A percentile compares a stretch with the other conserved stretches of the same genome.
phyloP scores from a whole-genome alignment of 2,329 filamentous ascomycete genomes.

The Epichloe uncinata region DNA sequence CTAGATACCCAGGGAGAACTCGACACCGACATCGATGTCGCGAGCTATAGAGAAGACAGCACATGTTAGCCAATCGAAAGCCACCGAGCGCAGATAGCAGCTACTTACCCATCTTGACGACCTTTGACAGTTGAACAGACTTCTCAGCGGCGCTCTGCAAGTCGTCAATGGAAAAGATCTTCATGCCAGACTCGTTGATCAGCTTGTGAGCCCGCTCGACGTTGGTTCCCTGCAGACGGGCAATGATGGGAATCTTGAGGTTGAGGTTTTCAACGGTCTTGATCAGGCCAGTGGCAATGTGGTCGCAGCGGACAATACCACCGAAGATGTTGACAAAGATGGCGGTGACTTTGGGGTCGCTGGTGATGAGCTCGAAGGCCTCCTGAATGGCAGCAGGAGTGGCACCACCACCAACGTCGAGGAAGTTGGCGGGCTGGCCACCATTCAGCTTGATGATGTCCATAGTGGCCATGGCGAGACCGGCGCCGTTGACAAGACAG shows the following conservation, averaged over 20 bases:
- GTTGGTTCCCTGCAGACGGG: constrained; percentile 95
- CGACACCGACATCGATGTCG: constrained; percentile 93
- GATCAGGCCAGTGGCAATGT: constrained; percentile 92
- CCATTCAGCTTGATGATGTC: constrained; percentile 99
- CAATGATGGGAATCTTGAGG: constrained; percentile 92
- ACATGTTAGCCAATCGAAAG: constrained; percentile 9
- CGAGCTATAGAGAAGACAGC: constrained; percentile 43
- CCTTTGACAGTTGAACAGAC: constrained; percentile 96
- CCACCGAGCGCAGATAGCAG: neutral
- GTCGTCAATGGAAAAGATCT: constrained; percentile 99
- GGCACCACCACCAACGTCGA: constrained; percentile 95
- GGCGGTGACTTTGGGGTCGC: constrained; percentile 92
- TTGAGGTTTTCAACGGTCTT: constrained; percentile 90
- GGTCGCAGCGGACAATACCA: constrained; percentile 95
- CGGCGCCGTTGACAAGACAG: constrained; percentile 97
- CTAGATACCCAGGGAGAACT: constrained; percentile 89
- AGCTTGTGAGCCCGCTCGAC: constrained; percentile 84
- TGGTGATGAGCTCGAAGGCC: constrained; percentile 97
- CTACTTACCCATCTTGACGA: constrained; percentile 87
- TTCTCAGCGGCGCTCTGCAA: constrained; percentile 95
- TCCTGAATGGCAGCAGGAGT: constrained; percentile 94
- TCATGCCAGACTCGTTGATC: constrained; percentile 94
- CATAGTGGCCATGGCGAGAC: constrained; percentile 99
- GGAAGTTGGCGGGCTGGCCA: constrained; percentile 91
- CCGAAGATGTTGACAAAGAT: constrained; percentile 99